Evolutionary conservation across 371 early-diverging fungal genomes (phyloP).

Genomic region (Dinochytrium kinnereticum): DNA sequence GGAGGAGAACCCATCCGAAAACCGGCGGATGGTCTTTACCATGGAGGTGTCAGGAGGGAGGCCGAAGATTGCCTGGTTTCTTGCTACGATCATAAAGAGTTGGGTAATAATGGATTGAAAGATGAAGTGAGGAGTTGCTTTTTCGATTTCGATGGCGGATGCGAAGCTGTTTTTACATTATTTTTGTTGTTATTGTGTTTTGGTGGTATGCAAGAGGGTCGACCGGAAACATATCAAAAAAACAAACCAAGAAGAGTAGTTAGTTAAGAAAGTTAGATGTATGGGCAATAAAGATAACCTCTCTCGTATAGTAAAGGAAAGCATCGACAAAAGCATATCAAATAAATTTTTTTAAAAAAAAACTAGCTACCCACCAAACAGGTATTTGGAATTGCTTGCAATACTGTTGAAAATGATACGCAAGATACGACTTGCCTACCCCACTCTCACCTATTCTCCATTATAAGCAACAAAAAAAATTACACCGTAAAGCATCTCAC

Average conservation of each 20-base stretch:
- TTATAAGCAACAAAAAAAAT: not conserved
- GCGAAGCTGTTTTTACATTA: not conserved
- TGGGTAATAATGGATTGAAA: constrained; percentile 15
- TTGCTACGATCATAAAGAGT: constrained; percentile 11
- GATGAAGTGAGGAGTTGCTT: constrained; percentile 7
- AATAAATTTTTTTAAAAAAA: too few species aligned
- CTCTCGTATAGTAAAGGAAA: too few species aligned
- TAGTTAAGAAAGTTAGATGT: too few species aligned
- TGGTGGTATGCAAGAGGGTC: too few species aligned
- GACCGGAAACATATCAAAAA: too few species aligned
- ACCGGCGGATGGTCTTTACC: not conserved
- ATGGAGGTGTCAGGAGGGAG: not conserved
- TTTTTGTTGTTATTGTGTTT: too few species aligned
- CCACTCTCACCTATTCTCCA: not conserved
- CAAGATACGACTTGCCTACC: constrained; percentile 8
- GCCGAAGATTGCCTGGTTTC: not conserved
- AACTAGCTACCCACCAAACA: not conserved
- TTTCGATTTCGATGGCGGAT: constrained; percentile 17
- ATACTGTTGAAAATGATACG: not conserved
- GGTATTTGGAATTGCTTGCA: not conserved
- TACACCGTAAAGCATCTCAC: not conserved
- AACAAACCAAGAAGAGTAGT: too few species aligned
- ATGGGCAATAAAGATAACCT: too few species aligned
- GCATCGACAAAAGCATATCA: too few species aligned
- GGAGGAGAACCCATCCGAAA: not conserved